Evolutionary conservation across 2,329 filamentous ascomycete species (phyloP).

Genomic region (Colletotrichum sp.): DNA sequence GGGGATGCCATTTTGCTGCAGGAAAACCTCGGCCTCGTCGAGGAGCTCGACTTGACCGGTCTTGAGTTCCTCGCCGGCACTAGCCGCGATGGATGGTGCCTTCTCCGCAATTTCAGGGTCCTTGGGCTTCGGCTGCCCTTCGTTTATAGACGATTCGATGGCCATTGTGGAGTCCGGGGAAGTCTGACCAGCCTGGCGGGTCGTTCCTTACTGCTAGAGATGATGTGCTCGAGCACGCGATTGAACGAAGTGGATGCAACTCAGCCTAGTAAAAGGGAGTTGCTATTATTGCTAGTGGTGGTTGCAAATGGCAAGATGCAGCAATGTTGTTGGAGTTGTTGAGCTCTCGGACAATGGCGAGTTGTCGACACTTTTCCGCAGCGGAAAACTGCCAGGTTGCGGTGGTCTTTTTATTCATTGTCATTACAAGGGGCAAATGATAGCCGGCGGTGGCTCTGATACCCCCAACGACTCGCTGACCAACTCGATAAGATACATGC

Average conservation of each 20-base stretch:
- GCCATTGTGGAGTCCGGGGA: conserved; percentile 6
- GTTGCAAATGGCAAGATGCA: neutral
- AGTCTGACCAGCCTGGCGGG: neutral
- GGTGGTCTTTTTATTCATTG: neutral
- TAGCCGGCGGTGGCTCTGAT: neutral
- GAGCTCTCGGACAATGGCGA: neutral
- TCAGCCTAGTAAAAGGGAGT: neutral
- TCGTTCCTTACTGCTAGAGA: neutral
- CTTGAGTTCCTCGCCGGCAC: neutral
- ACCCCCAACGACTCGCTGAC: neutral
- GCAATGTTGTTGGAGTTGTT: neutral
- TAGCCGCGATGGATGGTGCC: neutral
- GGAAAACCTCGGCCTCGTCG: conserved; percentile 52
- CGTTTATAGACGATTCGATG: neutral
- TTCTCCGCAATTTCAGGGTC: conserved; percentile 12
- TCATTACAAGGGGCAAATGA: neutral
- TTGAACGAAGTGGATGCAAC: neutral
- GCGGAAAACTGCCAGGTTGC: neutral
- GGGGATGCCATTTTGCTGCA: conserved; percentile 49
- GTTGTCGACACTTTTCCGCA: neutral
- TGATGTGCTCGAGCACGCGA: neutral
- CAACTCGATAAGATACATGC: neutral
- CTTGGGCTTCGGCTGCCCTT: neutral
- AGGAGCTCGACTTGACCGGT: conserved; percentile 32
- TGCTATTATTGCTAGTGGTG: neutral